phyloP scores from a whole-genome alignment of 1,284 basidiomycete genomes.

The Golubevia sp. region DNA sequence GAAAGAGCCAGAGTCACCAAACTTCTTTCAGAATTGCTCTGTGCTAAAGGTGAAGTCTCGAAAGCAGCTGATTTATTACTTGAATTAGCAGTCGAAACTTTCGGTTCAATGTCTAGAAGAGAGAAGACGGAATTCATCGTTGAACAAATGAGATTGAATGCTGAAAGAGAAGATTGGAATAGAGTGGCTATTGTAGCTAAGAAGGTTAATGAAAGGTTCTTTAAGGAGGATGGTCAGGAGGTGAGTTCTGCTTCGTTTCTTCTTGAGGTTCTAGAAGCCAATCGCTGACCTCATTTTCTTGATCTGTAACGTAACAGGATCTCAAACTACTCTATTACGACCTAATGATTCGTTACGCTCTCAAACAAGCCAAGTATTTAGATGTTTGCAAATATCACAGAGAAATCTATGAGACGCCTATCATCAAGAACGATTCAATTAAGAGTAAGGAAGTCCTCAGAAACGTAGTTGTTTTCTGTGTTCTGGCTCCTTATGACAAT shows the following conservation, averaged over 20 bases:
- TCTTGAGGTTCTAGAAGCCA: background rate
- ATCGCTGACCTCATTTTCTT: constrained; percentile 8
- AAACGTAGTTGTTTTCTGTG: constrained; percentile 91
- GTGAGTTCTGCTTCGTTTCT: constrained; percentile 64
- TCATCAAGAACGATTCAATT: constrained; percentile 73
- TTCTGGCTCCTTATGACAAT: constrained; percentile 90
- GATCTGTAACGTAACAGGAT: constrained; percentile 68
- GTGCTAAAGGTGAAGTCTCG: constrained; percentile 33
- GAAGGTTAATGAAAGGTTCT: constrained; percentile 91
- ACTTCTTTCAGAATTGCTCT: constrained; percentile 45
- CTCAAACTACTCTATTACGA: constrained; percentile 95
- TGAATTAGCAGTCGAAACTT: constrained; percentile 97
- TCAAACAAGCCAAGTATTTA: constrained; percentile 82
- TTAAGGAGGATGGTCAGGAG: constrained; percentile 85
- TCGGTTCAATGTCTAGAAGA: constrained; percentile 94
- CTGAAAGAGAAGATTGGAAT: constrained; percentile 76
- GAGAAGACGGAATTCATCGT: constrained; percentile 99
- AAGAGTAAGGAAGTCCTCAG: constrained; percentile 47
- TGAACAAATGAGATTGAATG: constrained; percentile 96
- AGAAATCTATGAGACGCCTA: constrained; percentile 93
- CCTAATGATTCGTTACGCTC: constrained; percentile 90
- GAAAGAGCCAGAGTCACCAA: constrained; percentile 81
- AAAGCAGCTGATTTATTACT: constrained; percentile 67
- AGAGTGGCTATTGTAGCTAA: constrained; percentile 87
- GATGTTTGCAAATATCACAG: constrained; percentile 94